A percentile compares a stretch with the other conserved stretches of the same genome.
phyloP scores from a whole-genome alignment of 805 yeast species.

The Yarrowia osloensis region DNA sequence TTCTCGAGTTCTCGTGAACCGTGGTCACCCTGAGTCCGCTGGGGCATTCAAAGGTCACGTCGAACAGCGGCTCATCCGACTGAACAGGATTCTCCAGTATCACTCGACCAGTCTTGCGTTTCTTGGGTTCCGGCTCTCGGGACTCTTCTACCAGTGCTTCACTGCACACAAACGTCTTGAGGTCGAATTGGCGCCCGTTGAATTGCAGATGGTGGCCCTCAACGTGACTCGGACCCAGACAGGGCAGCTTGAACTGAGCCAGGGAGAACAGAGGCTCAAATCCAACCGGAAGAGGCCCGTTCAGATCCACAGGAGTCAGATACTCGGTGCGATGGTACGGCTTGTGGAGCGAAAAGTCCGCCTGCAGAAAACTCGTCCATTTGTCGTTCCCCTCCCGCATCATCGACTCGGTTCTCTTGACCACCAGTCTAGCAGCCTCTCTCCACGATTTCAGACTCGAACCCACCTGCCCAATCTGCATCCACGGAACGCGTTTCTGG shows the following conservation, averaged over 20 bases:
- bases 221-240: neutral
- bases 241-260: neutral
- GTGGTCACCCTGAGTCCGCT: neutral
- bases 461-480: neutral
- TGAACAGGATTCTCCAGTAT: neutral
- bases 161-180: neutral
- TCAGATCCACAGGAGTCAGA: neutral
- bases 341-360: neutral
- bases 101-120: neutral
- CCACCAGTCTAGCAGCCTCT: neutral
- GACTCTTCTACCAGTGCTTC: neutral
- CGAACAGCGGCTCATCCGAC: neutral
- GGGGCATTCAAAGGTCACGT: neutral
- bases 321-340: slow-evolving; percentile 2
- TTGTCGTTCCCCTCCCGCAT: neutral
- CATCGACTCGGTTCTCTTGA: neutral
- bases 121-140: neutral
- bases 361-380: neutral
- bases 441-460: neutral
- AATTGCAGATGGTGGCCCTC: neutral
- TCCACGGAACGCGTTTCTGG: slow-evolving; percentile 6
- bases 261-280: neutral
- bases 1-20: neutral
- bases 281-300: neutral
- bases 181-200: neutral